Evolutionary conservation across 306 rosid species (phyloP).

Genomic region (Castanea mollissima): DNA sequence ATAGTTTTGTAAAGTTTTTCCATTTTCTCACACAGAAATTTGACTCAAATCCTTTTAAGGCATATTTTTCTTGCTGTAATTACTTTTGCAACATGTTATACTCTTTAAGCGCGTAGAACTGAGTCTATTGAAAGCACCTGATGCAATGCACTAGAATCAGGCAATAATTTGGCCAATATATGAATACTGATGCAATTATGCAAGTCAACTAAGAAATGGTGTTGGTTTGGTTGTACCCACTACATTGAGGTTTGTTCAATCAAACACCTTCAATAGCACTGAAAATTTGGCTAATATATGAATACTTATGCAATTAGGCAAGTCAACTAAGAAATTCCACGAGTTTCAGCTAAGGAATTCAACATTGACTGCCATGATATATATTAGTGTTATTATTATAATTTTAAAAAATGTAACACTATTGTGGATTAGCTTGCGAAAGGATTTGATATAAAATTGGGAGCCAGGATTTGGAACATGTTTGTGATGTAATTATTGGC

Average conservation of each 20-base stretch:
- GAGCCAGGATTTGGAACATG: background rate
- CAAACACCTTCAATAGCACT: too few relatives aligned
- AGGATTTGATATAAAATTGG: background rate
- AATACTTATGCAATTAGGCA: background rate
- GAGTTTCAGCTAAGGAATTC: background rate
- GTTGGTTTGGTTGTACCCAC: too few relatives aligned
- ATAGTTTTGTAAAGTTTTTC: background rate
- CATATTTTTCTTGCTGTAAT: background rate
- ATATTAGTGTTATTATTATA: background rate
- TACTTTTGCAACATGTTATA: background rate
- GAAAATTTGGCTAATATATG: background rate
- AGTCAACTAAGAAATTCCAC: background rate
- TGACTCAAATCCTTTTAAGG: background rate
- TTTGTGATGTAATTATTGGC: background rate
- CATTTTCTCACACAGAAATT: background rate
- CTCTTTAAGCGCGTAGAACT: background rate
- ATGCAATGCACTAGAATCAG: background rate
- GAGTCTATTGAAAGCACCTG: background rate
- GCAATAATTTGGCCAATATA: background rate
- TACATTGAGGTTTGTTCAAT: too few relatives aligned
- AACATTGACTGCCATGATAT: background rate
- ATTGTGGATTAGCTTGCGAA: background rate
- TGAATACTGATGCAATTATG: background rate
- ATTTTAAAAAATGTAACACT: too few relatives aligned
- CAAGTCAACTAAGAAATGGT: background rate